phyloP scores from a whole-genome alignment of 768 basidiomycete genomes.

The Pulveroboletus ravenelii region DNA sequence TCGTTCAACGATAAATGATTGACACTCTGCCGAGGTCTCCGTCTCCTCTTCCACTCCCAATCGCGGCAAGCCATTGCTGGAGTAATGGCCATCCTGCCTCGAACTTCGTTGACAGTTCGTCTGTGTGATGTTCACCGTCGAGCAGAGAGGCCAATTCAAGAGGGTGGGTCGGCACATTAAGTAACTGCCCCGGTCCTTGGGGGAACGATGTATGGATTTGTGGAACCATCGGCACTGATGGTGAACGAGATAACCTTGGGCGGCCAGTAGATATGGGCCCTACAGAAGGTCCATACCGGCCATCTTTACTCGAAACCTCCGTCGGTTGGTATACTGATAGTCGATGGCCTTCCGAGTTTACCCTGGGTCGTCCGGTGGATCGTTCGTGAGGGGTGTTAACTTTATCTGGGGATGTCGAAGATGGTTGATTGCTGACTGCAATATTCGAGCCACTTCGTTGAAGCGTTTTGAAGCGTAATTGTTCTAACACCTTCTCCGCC shows the following conservation, averaged over 20 bases:
- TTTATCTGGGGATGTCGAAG: conserved; percentile 18
- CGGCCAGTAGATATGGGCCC: conserved; percentile 35
- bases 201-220: conserved; percentile 26
- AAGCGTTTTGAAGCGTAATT: conserved; percentile 54
- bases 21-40: conserved; percentile 69
- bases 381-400: conserved; percentile 14
- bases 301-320: conserved; percentile 19
- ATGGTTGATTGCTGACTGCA: conserved; percentile 12
- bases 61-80: conserved; percentile 61
- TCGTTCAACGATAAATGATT: conserved; percentile 69
- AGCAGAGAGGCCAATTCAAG: conserved; percentile 55
- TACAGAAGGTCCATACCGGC: conserved; percentile 21
- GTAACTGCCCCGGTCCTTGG: conserved; percentile 22
- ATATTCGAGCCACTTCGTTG: conserved; percentile 36
- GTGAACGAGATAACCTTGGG: conserved; percentile 51
- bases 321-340: conserved; percentile 20
- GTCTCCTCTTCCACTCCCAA: conserved; percentile 58
- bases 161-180: conserved; percentile 35
- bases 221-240: conserved; percentile 48
- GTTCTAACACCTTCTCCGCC: conserved; percentile 66
- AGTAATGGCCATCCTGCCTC: conserved; percentile 81
- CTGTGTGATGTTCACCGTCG: conserved; percentile 89
- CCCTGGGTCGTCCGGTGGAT: conserved; percentile 20
- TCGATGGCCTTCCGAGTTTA: conserved; percentile 29
- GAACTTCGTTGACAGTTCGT: conserved; percentile 82